Percentiles rank a stretch among this genome's conserved stretches.
phyloP scores from a whole-genome alignment of 305 asterid genomes.

The Stenogyne calaminthoides region DNA sequence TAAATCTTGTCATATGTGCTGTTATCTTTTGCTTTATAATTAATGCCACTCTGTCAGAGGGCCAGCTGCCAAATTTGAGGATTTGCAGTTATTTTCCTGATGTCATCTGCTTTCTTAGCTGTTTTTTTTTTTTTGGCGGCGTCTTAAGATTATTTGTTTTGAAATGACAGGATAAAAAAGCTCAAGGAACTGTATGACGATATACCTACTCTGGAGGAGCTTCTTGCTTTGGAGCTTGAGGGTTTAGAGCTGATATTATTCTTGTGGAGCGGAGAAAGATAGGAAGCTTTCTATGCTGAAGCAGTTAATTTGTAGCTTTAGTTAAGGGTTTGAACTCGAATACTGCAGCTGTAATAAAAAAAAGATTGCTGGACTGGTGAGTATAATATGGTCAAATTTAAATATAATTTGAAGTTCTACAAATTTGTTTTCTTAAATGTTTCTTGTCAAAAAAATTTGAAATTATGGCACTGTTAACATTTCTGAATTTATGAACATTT shows the following conservation, averaged over 20 bases:
- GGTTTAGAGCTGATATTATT: constrained; percentile 82
- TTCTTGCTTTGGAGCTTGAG: constrained; percentile 77
- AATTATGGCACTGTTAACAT: neutral
- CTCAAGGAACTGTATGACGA: constrained; percentile 81
- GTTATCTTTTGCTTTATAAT: constrained; percentile 20
- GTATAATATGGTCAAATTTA: constrained; percentile 41
- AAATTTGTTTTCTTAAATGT: neutral
- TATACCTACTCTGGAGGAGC: constrained; percentile 88
- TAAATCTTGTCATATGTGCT: constrained; percentile 15
- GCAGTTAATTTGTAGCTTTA: constrained; percentile 74
- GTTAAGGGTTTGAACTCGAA: constrained; percentile 82
- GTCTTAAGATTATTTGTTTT: constrained; percentile 18
- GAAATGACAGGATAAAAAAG: constrained; percentile 74
- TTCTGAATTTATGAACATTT: neutral
- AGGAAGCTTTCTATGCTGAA: constrained; percentile 87
- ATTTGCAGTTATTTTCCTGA: neutral
- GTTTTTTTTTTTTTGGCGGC: neutral
- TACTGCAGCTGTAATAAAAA: constrained; percentile 82
- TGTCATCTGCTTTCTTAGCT: neutral
- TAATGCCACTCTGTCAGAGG: constrained; percentile 4
- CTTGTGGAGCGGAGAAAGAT: constrained; percentile 88
- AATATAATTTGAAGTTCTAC: constrained; percentile 19
- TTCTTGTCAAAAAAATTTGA: neutral
- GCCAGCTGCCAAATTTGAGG: constrained; percentile 19
- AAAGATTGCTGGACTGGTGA: constrained; percentile 96